phyloP scores from a whole-genome alignment of 1,284 basidiomycete genomes.

The Inonotus obliquus region DNA sequence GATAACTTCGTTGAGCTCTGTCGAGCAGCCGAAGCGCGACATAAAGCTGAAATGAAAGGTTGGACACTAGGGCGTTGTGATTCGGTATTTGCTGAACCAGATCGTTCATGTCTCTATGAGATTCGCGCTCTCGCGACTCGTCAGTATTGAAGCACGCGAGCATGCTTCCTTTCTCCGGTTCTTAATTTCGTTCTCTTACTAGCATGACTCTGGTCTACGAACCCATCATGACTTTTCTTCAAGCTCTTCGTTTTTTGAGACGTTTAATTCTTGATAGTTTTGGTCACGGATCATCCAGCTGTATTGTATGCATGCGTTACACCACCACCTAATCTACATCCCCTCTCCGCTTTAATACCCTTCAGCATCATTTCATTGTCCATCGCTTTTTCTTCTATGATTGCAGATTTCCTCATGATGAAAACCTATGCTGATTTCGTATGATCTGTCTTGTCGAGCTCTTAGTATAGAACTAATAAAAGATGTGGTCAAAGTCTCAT shows the following conservation, averaged over 20 bases:
- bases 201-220: conserved; percentile 2
- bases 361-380: not conserved
- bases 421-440: not conserved
- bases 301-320: conserved; percentile 4
- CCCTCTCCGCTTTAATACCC: not conserved
- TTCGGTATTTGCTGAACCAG: conserved; percentile 38
- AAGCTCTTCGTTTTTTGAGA: not conserved
- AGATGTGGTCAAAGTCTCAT: not conserved
- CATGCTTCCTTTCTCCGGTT: conserved; percentile 15
- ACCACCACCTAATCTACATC: not conserved
- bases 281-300: conserved; percentile 1
- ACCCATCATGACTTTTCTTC: conserved; percentile 5
- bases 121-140: conserved; percentile 77
- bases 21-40: conserved; percentile 71
- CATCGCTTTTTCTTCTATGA: not conserved
- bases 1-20: conserved; percentile 70
- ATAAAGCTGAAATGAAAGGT: conserved; percentile 75
- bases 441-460: not conserved
- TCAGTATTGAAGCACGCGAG: conserved; percentile 52
- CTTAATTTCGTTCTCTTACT: conserved; percentile 6
- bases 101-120: conserved; percentile 65
- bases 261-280: not conserved
- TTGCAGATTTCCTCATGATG: conserved; percentile 6
- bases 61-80: conserved; percentile 58
- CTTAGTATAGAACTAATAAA: not conserved